phyloP scores from a whole-genome alignment of 176 grass and related monocot genomes.

The Tillandsia leiboldiana region DNA sequence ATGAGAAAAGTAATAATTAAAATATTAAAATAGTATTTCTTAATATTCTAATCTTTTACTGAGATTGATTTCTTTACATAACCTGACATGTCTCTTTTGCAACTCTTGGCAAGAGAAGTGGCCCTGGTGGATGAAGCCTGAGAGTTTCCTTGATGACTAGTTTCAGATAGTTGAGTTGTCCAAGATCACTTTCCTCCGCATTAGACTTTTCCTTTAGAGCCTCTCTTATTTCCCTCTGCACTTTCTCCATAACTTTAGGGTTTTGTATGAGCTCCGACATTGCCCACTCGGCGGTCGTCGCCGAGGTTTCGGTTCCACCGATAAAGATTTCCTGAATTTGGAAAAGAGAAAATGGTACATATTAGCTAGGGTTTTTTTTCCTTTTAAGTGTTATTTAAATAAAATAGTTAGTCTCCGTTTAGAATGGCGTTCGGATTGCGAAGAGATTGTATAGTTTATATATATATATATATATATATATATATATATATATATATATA shows the following conservation, averaged over 20 bases:
- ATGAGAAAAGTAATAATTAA: too few species aligned
- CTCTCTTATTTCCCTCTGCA: slow-evolving; percentile 26
- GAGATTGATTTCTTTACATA: neutral
- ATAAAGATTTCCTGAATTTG: slow-evolving; percentile 35
- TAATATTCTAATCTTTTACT: too few species aligned
- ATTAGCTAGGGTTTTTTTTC: too few species aligned
- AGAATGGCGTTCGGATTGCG: too few species aligned
- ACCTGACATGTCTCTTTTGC: slow-evolving; percentile 16
- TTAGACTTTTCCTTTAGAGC: neutral
- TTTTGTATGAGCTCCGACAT: slow-evolving; percentile 37
- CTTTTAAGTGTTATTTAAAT: too few species aligned
- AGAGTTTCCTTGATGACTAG: slow-evolving; percentile 43
- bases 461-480: too few species aligned
- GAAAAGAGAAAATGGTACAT: too few species aligned
- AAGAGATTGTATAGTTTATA: too few species aligned
- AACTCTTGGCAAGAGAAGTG: slow-evolving; percentile 23
- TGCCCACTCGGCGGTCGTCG: slow-evolving; percentile 32
- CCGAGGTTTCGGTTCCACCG: slow-evolving; percentile 33
- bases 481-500: too few species aligned
- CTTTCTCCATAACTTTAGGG: slow-evolving; percentile 20
- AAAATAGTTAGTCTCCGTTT: too few species aligned
- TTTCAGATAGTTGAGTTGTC: slow-evolving; percentile 17
- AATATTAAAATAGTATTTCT: too few species aligned
- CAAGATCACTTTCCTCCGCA: slow-evolving; percentile 14
- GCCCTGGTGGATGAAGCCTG: slow-evolving; percentile 36